Evolutionary conservation across 495 filamentous ascomycete genomes (phyloP).

Genomic region (Xylaria flabelliformis): DNA sequence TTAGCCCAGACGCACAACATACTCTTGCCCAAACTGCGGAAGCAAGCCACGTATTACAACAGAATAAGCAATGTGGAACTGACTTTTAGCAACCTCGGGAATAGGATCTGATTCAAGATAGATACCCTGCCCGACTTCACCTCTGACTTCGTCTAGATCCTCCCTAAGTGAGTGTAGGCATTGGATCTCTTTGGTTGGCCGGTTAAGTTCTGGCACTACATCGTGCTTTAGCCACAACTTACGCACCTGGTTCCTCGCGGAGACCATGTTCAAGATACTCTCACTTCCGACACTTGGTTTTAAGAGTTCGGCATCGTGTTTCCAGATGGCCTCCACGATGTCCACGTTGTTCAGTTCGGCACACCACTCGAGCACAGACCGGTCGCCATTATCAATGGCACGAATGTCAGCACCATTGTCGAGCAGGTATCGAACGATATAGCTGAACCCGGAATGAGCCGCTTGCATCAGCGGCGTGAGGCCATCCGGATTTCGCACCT

Average conservation of each 20-base stretch:
- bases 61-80: not conserved
- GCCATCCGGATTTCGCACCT: conserved; percentile 5
- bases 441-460: not conserved
- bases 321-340: conserved; percentile 7
- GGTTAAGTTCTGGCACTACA: not conserved
- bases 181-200: conserved; percentile 8
- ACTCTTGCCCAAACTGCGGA: not conserved
- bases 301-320: not conserved
- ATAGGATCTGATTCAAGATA: conserved; percentile 11
- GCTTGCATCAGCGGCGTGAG: conserved; percentile 5
- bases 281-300: not conserved
- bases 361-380: conserved; percentile 7
- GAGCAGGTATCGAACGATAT: not conserved
- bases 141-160: not conserved
- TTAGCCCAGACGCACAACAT: not conserved
- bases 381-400: conserved; percentile 1
- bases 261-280: not conserved
- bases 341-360: conserved; percentile 12
- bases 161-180: conserved; percentile 3
- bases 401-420: conserved; percentile 10
- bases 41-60: not conserved
- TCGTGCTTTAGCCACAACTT: not conserved
- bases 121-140: not conserved
- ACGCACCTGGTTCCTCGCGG: conserved; percentile 3
- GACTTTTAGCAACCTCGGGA: not conserved